Percentiles rank a stretch among this genome's conserved stretches.
Evolutionary conservation across 2,329 filamentous ascomycete genomes (phyloP).

Genomic region (Claviceps spartinae): DNA sequence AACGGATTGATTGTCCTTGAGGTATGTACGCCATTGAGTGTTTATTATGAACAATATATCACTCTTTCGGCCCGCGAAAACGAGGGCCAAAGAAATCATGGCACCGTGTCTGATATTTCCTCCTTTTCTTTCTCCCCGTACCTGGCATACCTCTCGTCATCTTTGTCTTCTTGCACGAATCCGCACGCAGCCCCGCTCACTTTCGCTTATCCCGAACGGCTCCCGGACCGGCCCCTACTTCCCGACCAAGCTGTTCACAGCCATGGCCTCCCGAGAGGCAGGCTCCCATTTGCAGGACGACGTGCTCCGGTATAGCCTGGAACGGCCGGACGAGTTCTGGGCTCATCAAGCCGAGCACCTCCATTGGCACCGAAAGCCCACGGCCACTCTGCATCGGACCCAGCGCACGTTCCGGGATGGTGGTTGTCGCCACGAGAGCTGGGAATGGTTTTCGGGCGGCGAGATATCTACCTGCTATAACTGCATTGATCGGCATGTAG

Average conservation of each 20-base stretch:
- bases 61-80: too few relatives aligned
- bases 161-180: too few relatives aligned
- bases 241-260: neutral
- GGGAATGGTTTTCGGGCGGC: slow-evolving; percentile 83
- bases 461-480: slow-evolving; percentile 89
- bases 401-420: slow-evolving; percentile 50
- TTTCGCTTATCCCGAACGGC: neutral
- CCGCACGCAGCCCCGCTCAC: too few relatives aligned
- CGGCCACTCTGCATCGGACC: slow-evolving; percentile 41
- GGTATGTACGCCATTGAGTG: too few relatives aligned
- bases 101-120: too few relatives aligned
- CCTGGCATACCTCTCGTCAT: too few relatives aligned
- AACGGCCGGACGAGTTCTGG: slow-evolving; percentile 65
- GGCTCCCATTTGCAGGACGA: slow-evolving; percentile 31
- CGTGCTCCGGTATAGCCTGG: slow-evolving; percentile 43
- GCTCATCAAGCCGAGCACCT: slow-evolving; percentile 57
- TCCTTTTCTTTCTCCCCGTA: too few relatives aligned
- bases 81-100: too few relatives aligned
- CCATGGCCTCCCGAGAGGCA: slow-evolving; percentile 5
- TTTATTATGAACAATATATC: too few relatives aligned
- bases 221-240: neutral
- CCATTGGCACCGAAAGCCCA: slow-evolving; percentile 68
- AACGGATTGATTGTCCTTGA: too few relatives aligned
- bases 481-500: slow-evolving; percentile 80
- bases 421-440: slow-evolving; percentile 56